Conservation (phyloP, 805 yeast genomes). For the Lipomyces starkeyi region DNA sequence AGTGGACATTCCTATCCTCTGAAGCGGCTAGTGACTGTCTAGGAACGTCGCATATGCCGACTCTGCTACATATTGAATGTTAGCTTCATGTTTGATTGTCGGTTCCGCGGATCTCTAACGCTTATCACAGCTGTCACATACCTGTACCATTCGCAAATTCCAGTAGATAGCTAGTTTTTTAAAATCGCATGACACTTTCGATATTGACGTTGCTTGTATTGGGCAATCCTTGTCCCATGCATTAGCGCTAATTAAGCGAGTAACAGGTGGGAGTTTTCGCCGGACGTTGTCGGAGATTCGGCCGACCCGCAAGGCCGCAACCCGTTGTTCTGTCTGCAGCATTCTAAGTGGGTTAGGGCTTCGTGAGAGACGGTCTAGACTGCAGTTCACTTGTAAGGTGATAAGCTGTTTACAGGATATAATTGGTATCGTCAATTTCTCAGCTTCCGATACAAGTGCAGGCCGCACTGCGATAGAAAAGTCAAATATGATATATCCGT, state of each 20-base stretch:
- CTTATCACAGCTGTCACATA: background rate
- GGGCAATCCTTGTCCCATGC: background rate
- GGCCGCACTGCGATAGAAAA: background rate
- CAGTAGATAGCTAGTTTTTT: background rate
- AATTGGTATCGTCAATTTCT: background rate
- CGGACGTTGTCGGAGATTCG: too few relatives aligned
- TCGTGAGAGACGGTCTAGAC: too few relatives aligned
- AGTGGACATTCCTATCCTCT: constrained; percentile 17
- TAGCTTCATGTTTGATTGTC: background rate
- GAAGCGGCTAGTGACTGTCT: background rate
- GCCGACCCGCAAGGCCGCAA: too few relatives aligned
- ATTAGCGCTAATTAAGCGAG: background rate
- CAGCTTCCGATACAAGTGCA: background rate
- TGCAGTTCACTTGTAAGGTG: too few relatives aligned
- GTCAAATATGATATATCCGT: background rate
- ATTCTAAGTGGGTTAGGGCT: too few relatives aligned
- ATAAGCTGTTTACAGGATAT: background rate
- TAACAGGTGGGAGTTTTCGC: too few relatives aligned
- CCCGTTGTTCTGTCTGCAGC: too few relatives aligned
- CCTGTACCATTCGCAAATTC: background rate
- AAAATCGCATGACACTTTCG: background rate
- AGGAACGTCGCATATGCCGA: background rate
- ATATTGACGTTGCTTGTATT: background rate
- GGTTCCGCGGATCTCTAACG: background rate
- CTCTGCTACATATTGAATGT: background rate